Evolutionary conservation across 2,329 filamentous ascomycete species (phyloP).

Genomic region (Colletotrichum lupini): DNA sequence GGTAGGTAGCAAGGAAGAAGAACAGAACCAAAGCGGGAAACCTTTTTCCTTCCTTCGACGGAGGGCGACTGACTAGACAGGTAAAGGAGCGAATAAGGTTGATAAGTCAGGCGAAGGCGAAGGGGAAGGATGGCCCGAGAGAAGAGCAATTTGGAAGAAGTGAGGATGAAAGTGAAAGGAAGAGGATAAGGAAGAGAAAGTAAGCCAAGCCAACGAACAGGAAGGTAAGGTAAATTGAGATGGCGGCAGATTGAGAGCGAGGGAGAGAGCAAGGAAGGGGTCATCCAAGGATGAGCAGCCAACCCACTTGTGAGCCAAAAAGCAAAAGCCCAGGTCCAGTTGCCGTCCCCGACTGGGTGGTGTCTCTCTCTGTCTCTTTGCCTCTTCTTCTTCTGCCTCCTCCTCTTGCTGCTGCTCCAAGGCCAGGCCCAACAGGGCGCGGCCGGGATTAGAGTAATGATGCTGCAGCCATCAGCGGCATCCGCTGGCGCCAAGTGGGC

Average conservation of each 20-base stretch:
- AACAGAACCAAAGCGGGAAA: neutral
- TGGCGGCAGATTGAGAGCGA: neutral
- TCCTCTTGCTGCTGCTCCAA: neutral
- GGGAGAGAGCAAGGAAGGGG: conserved; percentile 22
- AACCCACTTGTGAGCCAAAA: conserved; percentile 12
- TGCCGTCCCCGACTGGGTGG: neutral
- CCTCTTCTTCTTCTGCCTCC: neutral
- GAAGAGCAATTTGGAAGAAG: neutral
- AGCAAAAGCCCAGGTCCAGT: neutral
- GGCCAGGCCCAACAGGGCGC: neutral
- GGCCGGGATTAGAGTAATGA: conserved; percentile 10
- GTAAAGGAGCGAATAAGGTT: conserved; percentile 16
- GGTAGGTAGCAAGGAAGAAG: neutral
- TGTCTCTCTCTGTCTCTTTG: neutral
- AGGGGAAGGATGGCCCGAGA: neutral
- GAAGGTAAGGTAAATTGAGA: neutral
- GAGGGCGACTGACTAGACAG: conserved; percentile 1
- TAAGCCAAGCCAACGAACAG: neutral
- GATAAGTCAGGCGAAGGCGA: conserved; percentile 2
- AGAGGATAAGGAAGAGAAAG: conserved; percentile 2
- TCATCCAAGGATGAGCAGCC: conserved; percentile 17
- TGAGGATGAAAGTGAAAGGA: neutral
- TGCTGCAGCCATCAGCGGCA: conserved; percentile 1
- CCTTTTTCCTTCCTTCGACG: neutral
- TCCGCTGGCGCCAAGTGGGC: conserved; percentile 15